phyloP scores from a whole-genome alignment of 2,329 filamentous ascomycete species.

The Onygenales sp. region DNA sequence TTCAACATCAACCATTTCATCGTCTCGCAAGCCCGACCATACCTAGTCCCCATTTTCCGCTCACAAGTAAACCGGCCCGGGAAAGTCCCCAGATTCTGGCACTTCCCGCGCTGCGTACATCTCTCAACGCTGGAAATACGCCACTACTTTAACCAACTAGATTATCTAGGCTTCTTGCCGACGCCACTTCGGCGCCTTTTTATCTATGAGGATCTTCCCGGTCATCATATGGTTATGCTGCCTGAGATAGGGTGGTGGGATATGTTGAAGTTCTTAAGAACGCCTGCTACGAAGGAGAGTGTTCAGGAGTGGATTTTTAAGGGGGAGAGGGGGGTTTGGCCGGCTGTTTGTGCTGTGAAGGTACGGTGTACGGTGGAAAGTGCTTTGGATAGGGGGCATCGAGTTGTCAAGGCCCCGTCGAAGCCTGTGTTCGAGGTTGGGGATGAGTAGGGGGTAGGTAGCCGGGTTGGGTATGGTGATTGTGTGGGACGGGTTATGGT shows the following conservation, averaged over 20 bases:
- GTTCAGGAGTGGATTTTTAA: slow-evolving; percentile 77
- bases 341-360: slow-evolving; percentile 70
- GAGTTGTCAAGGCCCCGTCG: slow-evolving; percentile 49
- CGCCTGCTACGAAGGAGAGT: slow-evolving; percentile 57
- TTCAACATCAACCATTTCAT: slow-evolving; percentile 96
- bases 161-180: slow-evolving; percentile 65
- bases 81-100: slow-evolving; percentile 50
- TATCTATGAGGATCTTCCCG: slow-evolving; percentile 73
- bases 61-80: slow-evolving; percentile 68
- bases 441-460: neutral
- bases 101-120: slow-evolving; percentile 49
- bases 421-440: slow-evolving; percentile 4
- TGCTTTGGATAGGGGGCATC: slow-evolving; percentile 77
- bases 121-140: slow-evolving; percentile 68
- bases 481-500: too few relatives aligned
- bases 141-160: slow-evolving; percentile 71
- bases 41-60: slow-evolving; percentile 75
- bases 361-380: slow-evolving; percentile 79
- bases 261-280: slow-evolving; percentile 67
- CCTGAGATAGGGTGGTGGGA: slow-evolving; percentile 66
- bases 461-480: neutral
- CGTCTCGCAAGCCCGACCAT: slow-evolving; percentile 82
- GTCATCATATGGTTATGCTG: slow-evolving; percentile 69
- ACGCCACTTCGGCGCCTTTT: slow-evolving; percentile 62
- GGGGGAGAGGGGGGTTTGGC: slow-evolving; percentile 86